Evolutionary conservation across 108 stramenopile genomes (phyloP).

Genomic region (Cyclotella choctawhatcheeana): DNA sequence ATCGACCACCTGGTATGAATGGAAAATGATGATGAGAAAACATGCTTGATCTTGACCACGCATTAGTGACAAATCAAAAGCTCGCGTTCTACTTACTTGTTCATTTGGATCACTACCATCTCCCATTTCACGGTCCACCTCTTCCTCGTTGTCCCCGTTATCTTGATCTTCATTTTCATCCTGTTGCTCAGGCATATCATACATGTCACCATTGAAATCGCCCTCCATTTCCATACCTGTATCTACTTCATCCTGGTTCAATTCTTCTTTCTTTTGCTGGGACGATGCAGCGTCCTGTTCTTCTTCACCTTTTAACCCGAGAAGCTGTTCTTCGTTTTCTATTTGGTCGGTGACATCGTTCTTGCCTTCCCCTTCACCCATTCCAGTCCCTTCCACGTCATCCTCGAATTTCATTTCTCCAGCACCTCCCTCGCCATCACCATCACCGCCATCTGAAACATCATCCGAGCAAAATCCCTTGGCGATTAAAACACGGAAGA

Average conservation of each 20-base stretch:
- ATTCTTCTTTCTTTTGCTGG: constrained; percentile 66
- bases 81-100: too few species aligned
- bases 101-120: constrained; percentile 89
- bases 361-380: constrained; percentile 98
- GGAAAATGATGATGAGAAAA: not conserved
- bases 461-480: constrained; percentile 94
- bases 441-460: constrained; percentile 79
- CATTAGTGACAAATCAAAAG: too few species aligned
- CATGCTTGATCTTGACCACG: too few species aligned
- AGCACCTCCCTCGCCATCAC: constrained; percentile 68
- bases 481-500: constrained; percentile 90
- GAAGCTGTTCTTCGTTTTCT: constrained; percentile 96
- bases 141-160: constrained; percentile 90
- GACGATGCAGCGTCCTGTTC: constrained; percentile 53
- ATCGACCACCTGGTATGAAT: constrained; percentile 93
- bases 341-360: constrained; percentile 98
- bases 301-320: constrained; percentile 92
- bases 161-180: constrained; percentile 70
- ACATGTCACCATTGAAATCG: constrained; percentile 97
- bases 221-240: constrained; percentile 98
- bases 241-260: constrained; percentile 95
- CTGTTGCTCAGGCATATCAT: constrained; percentile 88
- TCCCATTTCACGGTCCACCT: constrained; percentile 98
- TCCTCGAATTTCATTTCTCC: constrained; percentile 91
- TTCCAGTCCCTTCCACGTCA: constrained; percentile 97